These are phyloP conservation scores for Globisporangium middletonii DNA, from an alignment of 352 stramenopile species.

Conservation along the genomic window DNA sequence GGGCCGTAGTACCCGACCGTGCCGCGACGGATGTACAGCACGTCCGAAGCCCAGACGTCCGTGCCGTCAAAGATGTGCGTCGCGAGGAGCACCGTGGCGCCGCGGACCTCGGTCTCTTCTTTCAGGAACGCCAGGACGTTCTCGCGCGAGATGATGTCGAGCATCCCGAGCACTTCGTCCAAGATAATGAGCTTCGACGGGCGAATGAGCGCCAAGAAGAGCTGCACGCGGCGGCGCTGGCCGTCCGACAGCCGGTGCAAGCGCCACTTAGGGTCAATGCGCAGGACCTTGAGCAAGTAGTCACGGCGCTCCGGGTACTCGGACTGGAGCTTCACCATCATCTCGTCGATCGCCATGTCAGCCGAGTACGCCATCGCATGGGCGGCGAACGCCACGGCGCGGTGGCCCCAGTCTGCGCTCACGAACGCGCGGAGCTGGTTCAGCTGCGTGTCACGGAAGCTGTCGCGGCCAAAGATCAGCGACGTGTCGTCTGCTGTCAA, in stretches of 20 bases:
- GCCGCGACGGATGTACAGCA: constrained; percentile 88
- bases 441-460: constrained; percentile 94
- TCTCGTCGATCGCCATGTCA: constrained; percentile 94
- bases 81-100: constrained; percentile 66
- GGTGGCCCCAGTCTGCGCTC: constrained; percentile 95
- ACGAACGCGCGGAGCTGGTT: constrained; percentile 93
- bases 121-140: constrained; percentile 94
- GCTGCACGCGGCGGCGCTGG: constrained; percentile 90
- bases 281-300: constrained; percentile 92
- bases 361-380: constrained; percentile 86
- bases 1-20: constrained; percentile 50
- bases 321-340: constrained; percentile 96
- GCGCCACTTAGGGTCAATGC: constrained; percentile 92
- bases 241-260: constrained; percentile 80
- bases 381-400: constrained; percentile 93
- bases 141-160: constrained; percentile 94
- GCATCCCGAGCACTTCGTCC: constrained; percentile 97
- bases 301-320: constrained; percentile 92
- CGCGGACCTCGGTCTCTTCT: constrained; percentile 51
- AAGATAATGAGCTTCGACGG: constrained; percentile 96
- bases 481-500: constrained; percentile 85
- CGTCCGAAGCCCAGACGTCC: constrained; percentile 93
- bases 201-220: constrained; percentile 94
- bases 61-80: constrained; percentile 98
- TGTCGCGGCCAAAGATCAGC: constrained; percentile 85